Conservation (phyloP, 495 filamentous ascomycete species). For the Apodospora peruviana region DNA sequence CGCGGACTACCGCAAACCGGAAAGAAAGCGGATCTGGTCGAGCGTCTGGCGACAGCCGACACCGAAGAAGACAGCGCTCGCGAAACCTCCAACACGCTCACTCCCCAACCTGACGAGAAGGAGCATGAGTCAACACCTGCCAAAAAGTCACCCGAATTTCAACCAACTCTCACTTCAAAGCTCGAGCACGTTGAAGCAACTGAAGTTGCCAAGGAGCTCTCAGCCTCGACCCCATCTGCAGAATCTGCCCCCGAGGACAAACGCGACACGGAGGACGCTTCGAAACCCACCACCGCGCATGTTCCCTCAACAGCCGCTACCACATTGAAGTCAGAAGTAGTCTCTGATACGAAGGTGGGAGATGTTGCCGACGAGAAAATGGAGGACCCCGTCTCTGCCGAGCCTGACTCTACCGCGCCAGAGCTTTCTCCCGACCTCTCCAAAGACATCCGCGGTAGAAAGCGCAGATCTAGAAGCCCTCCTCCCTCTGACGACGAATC, state of each 20-base stretch:
- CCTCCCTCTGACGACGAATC: slow-evolving; percentile 41
- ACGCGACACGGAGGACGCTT: too few relatives aligned
- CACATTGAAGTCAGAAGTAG: too few relatives aligned
- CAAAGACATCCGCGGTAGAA: slow-evolving; percentile 65
- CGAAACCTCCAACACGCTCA: slow-evolving; percentile 4
- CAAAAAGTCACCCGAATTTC: neutral
- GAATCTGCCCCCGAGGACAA: too few relatives aligned
- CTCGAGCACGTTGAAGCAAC: too few relatives aligned
- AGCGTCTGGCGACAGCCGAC: slow-evolving; percentile 40
- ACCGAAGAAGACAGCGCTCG: slow-evolving; percentile 10
- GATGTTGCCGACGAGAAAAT: too few relatives aligned
- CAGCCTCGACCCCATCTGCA: too few relatives aligned
- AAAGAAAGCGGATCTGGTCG: slow-evolving; percentile 52
- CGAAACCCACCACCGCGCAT: too few relatives aligned
- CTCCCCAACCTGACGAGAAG: slow-evolving; percentile 8
- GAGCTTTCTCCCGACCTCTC: slow-evolving; percentile 17
- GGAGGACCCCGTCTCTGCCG: too few relatives aligned
- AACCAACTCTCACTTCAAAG: neutral
- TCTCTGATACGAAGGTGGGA: too few relatives aligned
- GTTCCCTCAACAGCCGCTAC: too few relatives aligned
- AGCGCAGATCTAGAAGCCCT: slow-evolving; percentile 67
- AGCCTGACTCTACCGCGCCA: slow-evolving; percentile 2
- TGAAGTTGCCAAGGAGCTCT: too few relatives aligned
- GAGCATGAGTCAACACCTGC: neutral
- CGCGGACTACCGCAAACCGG: slow-evolving; percentile 50